Evolutionary conservation across 148 eudicot genomes (phyloP), one percentile per base, ranked within the genome.

Genomic region (Rhododendron mucronatum): DNA sequence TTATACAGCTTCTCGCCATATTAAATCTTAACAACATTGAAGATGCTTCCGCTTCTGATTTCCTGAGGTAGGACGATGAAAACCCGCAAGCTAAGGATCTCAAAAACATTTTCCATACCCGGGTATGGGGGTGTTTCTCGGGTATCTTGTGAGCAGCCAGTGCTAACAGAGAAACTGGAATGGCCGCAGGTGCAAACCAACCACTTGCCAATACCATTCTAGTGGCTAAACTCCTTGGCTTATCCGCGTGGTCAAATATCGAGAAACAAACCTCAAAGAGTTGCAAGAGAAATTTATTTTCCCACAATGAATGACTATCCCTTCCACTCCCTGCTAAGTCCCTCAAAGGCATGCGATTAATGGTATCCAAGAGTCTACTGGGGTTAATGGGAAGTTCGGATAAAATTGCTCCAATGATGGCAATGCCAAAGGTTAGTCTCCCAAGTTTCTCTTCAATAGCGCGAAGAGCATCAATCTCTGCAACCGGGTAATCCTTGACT

Each of bases 191-290:
- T 9, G 98, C 99, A 82, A 95, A 97, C 96, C 98, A 97, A 65
- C 98, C 96, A 86, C 98, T 94, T 15, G 98, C 96, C 35, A 91
- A 94, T 35, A 94, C 98, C 99, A 97, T 97, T 87, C 98, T 86
- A 21, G 96, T 95, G 76, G 99, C 98, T 84, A 97, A 87, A 85
- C 96, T 94, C 81, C 93, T 91, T 0, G 96, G 98, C 39, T 95
- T 93, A 88, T 97, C 98, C 3, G 99, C 96, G 84, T 97, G 98
- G 89, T 97, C 98, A 55, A 97, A 97, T 89, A 97, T 95, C 1
- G 98, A 95, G 90, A 95, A 97, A 86, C 99, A 95, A 84, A 94
- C 99, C 91, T 94, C 99, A 73, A 97, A 90, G 80, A 97, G 93
- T 86, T 97, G 99, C 91, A 95, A 87, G 41, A 97, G 91, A 88